phyloP scores from a whole-genome alignment of 2,329 filamentous ascomycete genomes.

The Ilyonectria sp. region DNA sequence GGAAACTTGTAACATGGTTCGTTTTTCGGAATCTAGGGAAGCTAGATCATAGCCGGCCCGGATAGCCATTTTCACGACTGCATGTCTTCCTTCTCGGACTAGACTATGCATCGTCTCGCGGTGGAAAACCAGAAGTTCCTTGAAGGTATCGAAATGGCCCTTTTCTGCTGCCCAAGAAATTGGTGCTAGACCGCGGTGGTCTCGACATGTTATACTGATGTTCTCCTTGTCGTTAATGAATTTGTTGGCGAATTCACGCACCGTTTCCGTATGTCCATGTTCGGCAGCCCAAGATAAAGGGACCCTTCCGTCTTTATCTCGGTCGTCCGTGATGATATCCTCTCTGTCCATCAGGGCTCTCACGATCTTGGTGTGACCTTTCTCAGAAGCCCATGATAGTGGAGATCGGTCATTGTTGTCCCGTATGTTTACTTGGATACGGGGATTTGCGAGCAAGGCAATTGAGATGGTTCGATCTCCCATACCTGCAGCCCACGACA shows the following conservation, averaged over 20 bases:
- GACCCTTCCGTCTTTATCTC: no score
- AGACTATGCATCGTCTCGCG: neutral
- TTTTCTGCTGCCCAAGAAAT: neutral
- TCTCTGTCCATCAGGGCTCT: no score
- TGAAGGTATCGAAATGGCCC: neutral
- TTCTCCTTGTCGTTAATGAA: no score
- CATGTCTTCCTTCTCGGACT: neutral
- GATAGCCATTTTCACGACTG: neutral
- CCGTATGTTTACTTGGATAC: no score
- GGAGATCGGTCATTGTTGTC: neutral
- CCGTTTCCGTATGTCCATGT: neutral
- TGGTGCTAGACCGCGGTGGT: neutral
- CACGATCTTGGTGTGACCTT: neutral
- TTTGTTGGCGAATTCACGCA: no score
- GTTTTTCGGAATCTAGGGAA: neutral
- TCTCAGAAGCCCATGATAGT: neutral
- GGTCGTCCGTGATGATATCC: no score
- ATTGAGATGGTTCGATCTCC: neutral
- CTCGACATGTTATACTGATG: no score
- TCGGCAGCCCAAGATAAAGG: neutral
- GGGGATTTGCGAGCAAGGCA: no score
- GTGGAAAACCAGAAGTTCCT: neutral
- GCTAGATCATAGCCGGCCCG: neutral
- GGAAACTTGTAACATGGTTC: neutral
- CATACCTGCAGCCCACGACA: neutral